Evolutionary conservation across 208 protist species (phyloP).

Genomic region (Acanthamoeba castellanii): DNA sequence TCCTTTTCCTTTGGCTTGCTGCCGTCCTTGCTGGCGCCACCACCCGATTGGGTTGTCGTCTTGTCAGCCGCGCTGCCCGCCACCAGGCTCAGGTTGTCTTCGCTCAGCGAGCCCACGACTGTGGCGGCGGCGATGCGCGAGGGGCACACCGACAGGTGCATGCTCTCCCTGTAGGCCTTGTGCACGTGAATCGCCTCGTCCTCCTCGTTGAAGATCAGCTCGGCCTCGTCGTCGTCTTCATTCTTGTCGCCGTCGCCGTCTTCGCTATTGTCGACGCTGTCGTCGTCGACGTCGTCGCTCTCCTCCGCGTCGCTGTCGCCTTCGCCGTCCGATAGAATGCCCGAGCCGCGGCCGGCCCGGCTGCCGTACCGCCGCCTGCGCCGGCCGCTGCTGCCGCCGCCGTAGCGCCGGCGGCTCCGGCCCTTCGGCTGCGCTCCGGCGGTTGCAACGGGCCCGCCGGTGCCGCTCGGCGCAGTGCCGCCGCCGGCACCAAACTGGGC

Average conservation of each 20-base stretch:
- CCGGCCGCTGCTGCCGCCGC: not conserved
- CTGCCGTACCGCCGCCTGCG: not conserved
- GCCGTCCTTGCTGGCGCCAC: not conserved
- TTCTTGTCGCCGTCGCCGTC: not conserved
- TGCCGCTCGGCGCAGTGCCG: not conserved
- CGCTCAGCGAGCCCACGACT: not conserved
- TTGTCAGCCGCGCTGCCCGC: no score
- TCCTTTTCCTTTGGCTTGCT: not conserved
- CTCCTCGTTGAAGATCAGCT: slow-evolving; percentile 35
- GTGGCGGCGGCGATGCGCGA: not conserved
- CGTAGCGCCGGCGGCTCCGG: not conserved
- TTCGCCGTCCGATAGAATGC: slow-evolving; percentile 8
- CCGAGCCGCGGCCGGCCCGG: not conserved
- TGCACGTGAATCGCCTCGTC: slow-evolving; percentile 17
- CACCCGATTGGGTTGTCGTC: not conserved
- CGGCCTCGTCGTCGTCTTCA: not conserved
- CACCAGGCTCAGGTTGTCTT: not conserved
- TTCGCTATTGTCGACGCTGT: not conserved
- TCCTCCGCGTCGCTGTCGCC: not conserved
- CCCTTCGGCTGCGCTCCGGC: not conserved
- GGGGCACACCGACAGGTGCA: not conserved
- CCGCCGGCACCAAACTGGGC: not conserved
- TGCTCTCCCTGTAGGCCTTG: slow-evolving; percentile 32
- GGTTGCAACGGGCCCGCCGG: not conserved
- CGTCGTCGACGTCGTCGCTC: not conserved